These are phyloP conservation scores for Gossypium ekmanianum DNA, from an alignment of 345 rosid species.

Conservation along the genomic window DNA sequence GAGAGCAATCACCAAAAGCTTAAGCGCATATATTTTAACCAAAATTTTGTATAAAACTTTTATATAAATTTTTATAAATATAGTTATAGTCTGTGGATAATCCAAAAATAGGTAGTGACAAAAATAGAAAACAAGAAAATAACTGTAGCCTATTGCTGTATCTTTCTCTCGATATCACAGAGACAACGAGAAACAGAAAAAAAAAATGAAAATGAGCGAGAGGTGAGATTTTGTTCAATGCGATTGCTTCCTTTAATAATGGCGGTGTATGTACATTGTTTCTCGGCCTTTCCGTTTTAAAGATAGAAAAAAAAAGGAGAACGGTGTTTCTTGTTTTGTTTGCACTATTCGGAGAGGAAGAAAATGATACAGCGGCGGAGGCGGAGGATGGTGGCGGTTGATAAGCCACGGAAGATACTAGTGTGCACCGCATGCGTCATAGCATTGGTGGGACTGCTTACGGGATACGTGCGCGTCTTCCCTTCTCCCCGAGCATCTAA, in stretches of 20 bases:
- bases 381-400: constrained; percentile 38
- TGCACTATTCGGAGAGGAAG: not conserved
- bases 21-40: no score
- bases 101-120: not conserved
- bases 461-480: constrained; percentile 44
- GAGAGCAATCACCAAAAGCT: no score
- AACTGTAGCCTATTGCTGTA: not conserved
- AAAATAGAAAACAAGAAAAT: not conserved
- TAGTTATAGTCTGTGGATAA: not conserved
- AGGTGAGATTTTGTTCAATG: not conserved
- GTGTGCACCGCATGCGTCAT: constrained; percentile 57
- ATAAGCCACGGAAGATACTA: constrained; percentile 41
- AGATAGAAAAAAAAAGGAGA: not conserved
- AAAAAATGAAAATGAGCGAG: not conserved
- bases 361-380: constrained; percentile 34
- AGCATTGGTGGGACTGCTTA: constrained; percentile 32
- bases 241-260: not conserved
- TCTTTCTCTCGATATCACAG: not conserved
- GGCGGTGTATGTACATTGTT: constrained; percentile 12
- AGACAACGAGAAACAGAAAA: not conserved
- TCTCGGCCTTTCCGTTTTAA: not conserved
- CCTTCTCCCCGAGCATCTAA: constrained; percentile 41
- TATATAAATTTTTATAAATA: no score
- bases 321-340: not conserved
- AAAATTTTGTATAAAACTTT: no score